Evolutionary conservation across 2,329 filamentous ascomycete species (phyloP).

Genomic region (Talaromyces sp.): DNA sequence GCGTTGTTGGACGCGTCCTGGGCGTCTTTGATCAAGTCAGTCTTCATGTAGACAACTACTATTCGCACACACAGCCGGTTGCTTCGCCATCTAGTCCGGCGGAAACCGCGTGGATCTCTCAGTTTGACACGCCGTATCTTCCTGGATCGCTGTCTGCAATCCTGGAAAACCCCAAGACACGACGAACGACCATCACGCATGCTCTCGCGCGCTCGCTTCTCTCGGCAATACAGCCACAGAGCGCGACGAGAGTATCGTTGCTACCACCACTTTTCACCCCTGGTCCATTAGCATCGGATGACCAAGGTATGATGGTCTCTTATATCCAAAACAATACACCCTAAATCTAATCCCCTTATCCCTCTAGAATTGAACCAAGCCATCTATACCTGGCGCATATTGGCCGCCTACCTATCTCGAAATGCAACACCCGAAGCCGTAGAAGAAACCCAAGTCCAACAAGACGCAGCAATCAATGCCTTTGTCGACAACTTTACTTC

Average conservation of each 20-base stretch:
- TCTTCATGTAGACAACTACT: conserved; percentile 35
- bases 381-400: conserved; percentile 25
- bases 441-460: not conserved
- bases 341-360: not conserved
- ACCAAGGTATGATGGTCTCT: not conserved
- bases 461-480: not conserved
- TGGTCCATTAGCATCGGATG: not conserved
- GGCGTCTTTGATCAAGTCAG: conserved; percentile 29
- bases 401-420: conserved; percentile 21
- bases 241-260: conserved; percentile 5
- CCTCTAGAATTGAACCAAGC: conserved; percentile 13
- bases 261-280: not conserved
- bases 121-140: conserved; percentile 19
- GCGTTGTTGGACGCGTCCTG: conserved; percentile 20
- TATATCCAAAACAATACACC: not conserved
- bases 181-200: conserved; percentile 19
- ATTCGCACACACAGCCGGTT: conserved; percentile 12
- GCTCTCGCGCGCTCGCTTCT: conserved; percentile 17
- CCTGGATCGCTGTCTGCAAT: conserved; percentile 14
- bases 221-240: conserved; percentile 15
- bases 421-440: not conserved
- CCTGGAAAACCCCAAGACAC: conserved; percentile 12
- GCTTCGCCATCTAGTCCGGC: not conserved
- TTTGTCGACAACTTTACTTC: conserved; percentile 16
- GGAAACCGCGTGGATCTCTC: not conserved